Base-by-base conservation (phyloP, 1,284 basidiomycete species). In the Malassezia arunalokei region DNA sequence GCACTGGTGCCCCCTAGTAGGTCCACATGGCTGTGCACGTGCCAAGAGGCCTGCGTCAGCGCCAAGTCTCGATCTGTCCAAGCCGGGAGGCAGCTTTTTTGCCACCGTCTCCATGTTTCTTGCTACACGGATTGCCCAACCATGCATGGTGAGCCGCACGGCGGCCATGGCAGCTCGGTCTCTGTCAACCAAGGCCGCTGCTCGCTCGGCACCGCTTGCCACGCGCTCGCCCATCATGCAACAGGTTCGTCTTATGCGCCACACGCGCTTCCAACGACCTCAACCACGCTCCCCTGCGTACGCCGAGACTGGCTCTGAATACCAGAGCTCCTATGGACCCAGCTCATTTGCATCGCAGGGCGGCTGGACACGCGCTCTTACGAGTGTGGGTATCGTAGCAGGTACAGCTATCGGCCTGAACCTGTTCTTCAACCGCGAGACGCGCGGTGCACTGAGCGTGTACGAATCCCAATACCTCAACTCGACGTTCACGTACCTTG, bases 401-500 rank as follows among this genome's bases (percentile, higher is more conserved):
- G 70, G 60, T 24, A 65, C 66, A 20, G 70, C 68, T 15, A 57
- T 71, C 27, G 68, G 60, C 37, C 63, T 65, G 45, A 66, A 68
- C 50, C 51, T 67, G 43, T 70, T 73, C 46, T 64, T 73, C 59
- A 73, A 73, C 59, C 63, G 71, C 17, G 59, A 62, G 40, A 71
- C 65, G 0, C 65, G 68, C 49, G 54, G 52, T 14, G 41, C 56
- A n/a, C 49, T 73, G 30, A 53, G 61, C 39, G 53, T 58, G 8
- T 55, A 54, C 50, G 59, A 60, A 39, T 57, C 57, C 15, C 44
- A 49, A 40, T 83, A 86, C 69, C 76, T 91, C n/a, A 80, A 91
- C 67, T 80, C 82, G 44, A 85, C 82, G 47, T 91, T 91, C 78
- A 81, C 80, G 65, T 91, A 88, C 65, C 87, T 87, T 7, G 87